Conservation (phyloP, 116 monocot species). For the Papilionanthe hybrid region DNA sequence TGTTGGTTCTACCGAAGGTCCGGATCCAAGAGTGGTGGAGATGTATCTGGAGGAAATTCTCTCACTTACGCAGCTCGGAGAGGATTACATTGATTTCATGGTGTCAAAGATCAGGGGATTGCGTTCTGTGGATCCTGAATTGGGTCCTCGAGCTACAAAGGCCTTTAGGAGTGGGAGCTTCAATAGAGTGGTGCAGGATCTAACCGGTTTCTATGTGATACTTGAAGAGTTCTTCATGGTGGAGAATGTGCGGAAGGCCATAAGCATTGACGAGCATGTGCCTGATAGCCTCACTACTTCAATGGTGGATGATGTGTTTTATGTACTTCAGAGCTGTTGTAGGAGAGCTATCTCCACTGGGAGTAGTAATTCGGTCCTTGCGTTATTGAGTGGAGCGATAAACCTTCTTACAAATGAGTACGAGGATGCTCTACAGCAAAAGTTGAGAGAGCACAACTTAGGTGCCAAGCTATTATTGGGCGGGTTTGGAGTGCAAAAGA, state of each 20-base stretch:
- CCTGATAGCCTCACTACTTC: constrained; percentile 78
- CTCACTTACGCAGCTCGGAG: constrained; percentile 75
- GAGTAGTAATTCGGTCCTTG: constrained; percentile 79
- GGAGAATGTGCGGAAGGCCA: constrained; percentile 97
- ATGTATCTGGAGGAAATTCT: constrained; percentile 87
- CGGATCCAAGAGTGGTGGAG: constrained; percentile 92
- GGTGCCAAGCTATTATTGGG: constrained; percentile 84
- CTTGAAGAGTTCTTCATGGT: constrained; percentile 98
- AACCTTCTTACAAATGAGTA: constrained; percentile 85
- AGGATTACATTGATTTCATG: constrained; percentile 97
- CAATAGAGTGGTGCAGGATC: constrained; percentile 69
- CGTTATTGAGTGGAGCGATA: constrained; percentile 62
- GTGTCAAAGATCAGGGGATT: constrained; percentile 71
- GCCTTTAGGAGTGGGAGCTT: constrained; percentile 73
- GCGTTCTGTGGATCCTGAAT: constrained; percentile 63
- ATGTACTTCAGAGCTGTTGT: constrained; percentile 90
- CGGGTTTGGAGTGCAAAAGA: constrained; percentile 75
- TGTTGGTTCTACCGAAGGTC: constrained; percentile 45
- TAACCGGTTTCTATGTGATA: constrained; percentile 94
- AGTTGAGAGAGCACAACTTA: constrained; percentile 80
- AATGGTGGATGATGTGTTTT: constrained; percentile 98
- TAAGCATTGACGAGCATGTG: constrained; percentile 75
- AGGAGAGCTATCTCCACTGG: constrained; percentile 76
- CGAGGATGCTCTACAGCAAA: constrained; percentile 81
- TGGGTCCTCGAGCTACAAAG: constrained; percentile 60